A percentile compares a stretch with the other conserved stretches of the same genome.
Conservation (phyloP, 1,284 basidiomycete genomes). For the Cryptococcus floricola region DNA sequence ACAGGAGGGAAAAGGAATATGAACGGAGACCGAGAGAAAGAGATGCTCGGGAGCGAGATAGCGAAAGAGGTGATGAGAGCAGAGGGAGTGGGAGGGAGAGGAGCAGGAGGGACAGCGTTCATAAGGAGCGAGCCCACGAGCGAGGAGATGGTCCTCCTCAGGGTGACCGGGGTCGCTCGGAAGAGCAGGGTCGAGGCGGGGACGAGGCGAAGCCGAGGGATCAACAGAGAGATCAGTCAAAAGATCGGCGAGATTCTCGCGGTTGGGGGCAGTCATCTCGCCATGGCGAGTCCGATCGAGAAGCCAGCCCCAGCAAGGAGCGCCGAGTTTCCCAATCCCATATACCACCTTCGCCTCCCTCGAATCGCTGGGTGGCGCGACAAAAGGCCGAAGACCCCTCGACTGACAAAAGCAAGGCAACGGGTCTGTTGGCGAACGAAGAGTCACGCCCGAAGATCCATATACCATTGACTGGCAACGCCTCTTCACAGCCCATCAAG, state of each 20-base stretch:
- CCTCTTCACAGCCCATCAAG: no score
- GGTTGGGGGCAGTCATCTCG: no score
- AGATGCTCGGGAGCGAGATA: not conserved
- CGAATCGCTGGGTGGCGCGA: no score
- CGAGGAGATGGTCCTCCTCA: not conserved
- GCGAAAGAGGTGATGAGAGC: constrained; percentile 1
- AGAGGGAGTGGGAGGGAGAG: not conserved
- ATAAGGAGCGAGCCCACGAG: not conserved
- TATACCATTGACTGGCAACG: no score
- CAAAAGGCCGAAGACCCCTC: no score
- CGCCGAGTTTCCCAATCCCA: not conserved
- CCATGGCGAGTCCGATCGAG: no score
- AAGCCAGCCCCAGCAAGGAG: not conserved
- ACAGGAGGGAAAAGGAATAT: not conserved
- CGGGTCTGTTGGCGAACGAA: no score
- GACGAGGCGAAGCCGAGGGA: not conserved
- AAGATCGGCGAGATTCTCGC: not conserved
- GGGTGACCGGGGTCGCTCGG: no score
- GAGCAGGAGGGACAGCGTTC: not conserved
- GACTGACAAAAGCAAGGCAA: no score
- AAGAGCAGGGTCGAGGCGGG: no score
- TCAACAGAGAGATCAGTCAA: not conserved
- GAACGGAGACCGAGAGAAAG: not conserved
- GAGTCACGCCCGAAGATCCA: no score
- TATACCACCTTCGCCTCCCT: no score